A percentile compares a stretch with the other conserved stretches of the same genome.
phyloP scores from a whole-genome alignment of 345 rosid species.

The Firmiana major region DNA sequence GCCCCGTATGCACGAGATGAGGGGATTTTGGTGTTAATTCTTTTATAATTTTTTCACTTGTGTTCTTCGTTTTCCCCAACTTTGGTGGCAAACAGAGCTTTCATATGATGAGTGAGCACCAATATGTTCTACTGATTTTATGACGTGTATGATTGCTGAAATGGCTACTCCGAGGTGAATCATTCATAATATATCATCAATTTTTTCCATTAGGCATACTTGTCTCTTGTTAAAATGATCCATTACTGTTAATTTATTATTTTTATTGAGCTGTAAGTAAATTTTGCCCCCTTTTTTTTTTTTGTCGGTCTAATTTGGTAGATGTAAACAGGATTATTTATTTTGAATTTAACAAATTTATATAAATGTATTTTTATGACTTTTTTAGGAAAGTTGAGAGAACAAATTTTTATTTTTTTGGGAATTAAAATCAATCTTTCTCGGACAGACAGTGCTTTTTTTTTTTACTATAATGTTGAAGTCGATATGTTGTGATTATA shows the following conservation, averaged over 20 bases:
- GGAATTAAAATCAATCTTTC: no score
- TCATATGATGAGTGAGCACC: slow-evolving; percentile 14
- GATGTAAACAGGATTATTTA: no score
- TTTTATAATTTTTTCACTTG: slow-evolving; percentile 22
- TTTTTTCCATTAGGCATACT: background rate
- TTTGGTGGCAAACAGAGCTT: slow-evolving; percentile 8
- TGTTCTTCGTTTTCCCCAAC: background rate
- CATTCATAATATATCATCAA: slow-evolving; percentile 8
- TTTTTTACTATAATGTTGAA: background rate
- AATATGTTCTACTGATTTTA: slow-evolving; percentile 15
- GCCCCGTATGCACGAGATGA: slow-evolving; percentile 13
- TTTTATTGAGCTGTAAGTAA: no score
- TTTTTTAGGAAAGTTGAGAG: no score
- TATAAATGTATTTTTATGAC: no score
- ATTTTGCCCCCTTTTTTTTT: no score
- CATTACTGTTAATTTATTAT: no score
- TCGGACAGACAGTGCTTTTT: no score
- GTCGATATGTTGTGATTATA: background rate
- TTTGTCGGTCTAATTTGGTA: no score
- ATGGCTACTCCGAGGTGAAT: slow-evolving; percentile 17
- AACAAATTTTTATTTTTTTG: no score
- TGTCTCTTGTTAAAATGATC: background rate
- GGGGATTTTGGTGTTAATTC: slow-evolving; percentile 30
- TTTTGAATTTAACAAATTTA: no score
- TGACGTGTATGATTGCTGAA: slow-evolving; percentile 28